A percentile compares a stretch with the other conserved stretches of the same genome.
These are phyloP conservation scores for Sclerotinia trifoliorum DNA, from an alignment of 2,329 filamentous ascomycete species.

Conservation along the genomic window DNA sequence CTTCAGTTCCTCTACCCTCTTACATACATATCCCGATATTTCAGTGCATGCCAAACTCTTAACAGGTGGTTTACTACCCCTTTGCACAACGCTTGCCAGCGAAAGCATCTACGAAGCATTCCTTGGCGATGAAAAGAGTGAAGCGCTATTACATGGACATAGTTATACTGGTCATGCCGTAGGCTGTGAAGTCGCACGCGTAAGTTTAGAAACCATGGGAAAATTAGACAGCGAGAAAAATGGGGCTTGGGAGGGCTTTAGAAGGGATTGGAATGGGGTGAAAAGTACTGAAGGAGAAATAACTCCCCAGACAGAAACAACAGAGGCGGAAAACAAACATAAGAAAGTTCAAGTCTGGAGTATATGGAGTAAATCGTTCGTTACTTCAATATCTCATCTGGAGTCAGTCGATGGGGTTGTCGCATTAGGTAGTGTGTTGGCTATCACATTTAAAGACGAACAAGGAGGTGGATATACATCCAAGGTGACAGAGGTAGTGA, in stretches of 20 bases:
- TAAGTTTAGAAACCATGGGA: constrained; percentile 59
- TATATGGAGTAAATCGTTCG: constrained; percentile 63
- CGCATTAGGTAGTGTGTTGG: constrained; percentile 72
- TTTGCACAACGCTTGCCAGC: constrained; percentile 74
- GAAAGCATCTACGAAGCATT: constrained; percentile 72
- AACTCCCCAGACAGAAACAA: neutral
- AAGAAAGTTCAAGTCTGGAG: constrained; percentile 55
- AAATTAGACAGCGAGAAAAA: constrained; percentile 53
- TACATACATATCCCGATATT: constrained; percentile 68
- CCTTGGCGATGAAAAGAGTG: constrained; percentile 68
- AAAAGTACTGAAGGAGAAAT: neutral
- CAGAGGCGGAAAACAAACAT: neutral
- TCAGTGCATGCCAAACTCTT: constrained; percentile 81
- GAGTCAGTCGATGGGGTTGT: constrained; percentile 62
- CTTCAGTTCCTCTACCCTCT: constrained; percentile 67
- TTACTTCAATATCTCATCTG: constrained; percentile 57
- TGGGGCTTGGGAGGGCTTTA: constrained; percentile 58
- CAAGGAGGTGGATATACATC: constrained; percentile 40
- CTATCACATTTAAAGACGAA: constrained; percentile 54
- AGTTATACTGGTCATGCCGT: constrained; percentile 84
- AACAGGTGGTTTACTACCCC: constrained; percentile 74
- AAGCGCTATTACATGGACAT: constrained; percentile 79
- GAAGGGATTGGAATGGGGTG: constrained; percentile 46
- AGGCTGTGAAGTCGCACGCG: constrained; percentile 75
- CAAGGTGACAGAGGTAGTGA: constrained; percentile 46